These are phyloP conservation scores for Saccharomyces hybrid DNA, from an alignment of 1,139 yeast genomes.

Conservation along the genomic window DNA sequence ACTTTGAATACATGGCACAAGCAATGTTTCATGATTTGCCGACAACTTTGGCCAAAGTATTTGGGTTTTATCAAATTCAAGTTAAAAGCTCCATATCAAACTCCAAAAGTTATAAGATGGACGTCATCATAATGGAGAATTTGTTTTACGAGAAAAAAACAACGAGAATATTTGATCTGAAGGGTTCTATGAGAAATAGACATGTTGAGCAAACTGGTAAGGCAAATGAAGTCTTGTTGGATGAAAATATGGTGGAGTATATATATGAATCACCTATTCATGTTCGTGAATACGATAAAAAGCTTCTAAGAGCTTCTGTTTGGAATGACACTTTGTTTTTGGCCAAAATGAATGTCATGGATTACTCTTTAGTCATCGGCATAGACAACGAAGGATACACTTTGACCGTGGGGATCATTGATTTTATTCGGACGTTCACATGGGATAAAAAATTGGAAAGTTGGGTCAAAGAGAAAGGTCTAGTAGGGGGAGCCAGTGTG, in stretches of 20 bases:
- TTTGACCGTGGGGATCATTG: slow-evolving; percentile 88
- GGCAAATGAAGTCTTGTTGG: slow-evolving; percentile 88
- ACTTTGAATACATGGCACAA: slow-evolving; percentile 92
- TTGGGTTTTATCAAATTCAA: slow-evolving; percentile 92
- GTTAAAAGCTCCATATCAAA: slow-evolving; percentile 73
- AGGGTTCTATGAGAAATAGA: slow-evolving; percentile 96
- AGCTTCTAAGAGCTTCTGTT: slow-evolving; percentile 72
- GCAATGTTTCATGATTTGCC: slow-evolving; percentile 92
- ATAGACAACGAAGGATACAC: slow-evolving; percentile 62
- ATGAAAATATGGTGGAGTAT: slow-evolving; percentile 97
- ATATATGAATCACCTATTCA: slow-evolving; percentile 93
- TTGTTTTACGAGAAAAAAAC: slow-evolving; percentile 79
- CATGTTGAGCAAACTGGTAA: slow-evolving; percentile 95
- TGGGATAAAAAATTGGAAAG: slow-evolving; percentile 98
- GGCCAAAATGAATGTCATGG: slow-evolving; percentile 98
- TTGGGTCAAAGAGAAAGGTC: slow-evolving; percentile 94
- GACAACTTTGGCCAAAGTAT: slow-evolving; percentile 86
- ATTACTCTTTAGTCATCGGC: slow-evolving; percentile 90
- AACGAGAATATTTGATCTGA: slow-evolving; percentile 84
- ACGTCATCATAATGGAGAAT: slow-evolving; percentile 92
- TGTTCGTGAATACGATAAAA: slow-evolving; percentile 88
- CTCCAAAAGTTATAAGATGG: slow-evolving; percentile 67
- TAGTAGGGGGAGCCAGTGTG: slow-evolving; percentile 80
- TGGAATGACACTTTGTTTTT: slow-evolving; percentile 93
- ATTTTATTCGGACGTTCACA: slow-evolving; percentile 90